These are phyloP conservation scores for Penicillium parvum DNA, from an alignment of 495 filamentous ascomycete species.

Conservation along the genomic window DNA sequence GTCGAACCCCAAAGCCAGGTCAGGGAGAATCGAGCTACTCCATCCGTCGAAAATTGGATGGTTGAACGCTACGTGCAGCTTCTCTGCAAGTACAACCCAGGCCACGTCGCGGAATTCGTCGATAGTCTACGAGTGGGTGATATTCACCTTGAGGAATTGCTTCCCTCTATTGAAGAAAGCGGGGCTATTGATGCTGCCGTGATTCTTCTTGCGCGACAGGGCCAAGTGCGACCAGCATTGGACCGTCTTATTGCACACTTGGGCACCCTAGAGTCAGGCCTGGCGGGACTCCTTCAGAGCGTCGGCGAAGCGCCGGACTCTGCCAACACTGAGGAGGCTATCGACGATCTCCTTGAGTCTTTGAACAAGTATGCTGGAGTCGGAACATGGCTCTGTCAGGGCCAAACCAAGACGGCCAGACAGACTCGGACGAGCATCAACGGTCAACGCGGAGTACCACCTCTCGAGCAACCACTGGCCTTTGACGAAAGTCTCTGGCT, in stretches of 20 bases:
- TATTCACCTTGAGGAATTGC: constrained; percentile 71
- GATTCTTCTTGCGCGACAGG: constrained; percentile 84
- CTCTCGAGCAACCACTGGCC: constrained; percentile 59
- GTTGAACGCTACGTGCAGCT: constrained; percentile 84
- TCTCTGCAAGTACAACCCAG: constrained; percentile 78
- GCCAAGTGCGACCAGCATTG: constrained; percentile 79
- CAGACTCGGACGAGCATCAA: constrained; percentile 36
- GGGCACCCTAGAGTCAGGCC: constrained; percentile 68
- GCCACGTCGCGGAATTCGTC: constrained; percentile 82
- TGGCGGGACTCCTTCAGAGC: constrained; percentile 65
- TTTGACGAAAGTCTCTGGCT: constrained; percentile 85
- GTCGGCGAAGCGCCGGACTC: constrained; percentile 52
- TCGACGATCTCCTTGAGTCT: constrained; percentile 60
- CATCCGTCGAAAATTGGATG: constrained; percentile 47
- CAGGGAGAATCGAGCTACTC: constrained; percentile 29
- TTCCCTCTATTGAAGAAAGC: constrained; percentile 82
- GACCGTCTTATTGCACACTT: constrained; percentile 75
- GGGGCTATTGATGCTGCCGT: constrained; percentile 93
- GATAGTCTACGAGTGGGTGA: constrained; percentile 73
- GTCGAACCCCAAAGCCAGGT: constrained; percentile 59
- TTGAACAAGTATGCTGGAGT: constrained; percentile 85
- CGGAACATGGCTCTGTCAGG: constrained; percentile 92
- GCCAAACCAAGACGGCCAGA: constrained; percentile 67
- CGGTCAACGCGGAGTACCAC: constrained; percentile 27
- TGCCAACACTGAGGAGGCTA: constrained; percentile 49